Base-by-base conservation (phyloP, 345 rosid species). In the Lepidium sativum region DNA sequence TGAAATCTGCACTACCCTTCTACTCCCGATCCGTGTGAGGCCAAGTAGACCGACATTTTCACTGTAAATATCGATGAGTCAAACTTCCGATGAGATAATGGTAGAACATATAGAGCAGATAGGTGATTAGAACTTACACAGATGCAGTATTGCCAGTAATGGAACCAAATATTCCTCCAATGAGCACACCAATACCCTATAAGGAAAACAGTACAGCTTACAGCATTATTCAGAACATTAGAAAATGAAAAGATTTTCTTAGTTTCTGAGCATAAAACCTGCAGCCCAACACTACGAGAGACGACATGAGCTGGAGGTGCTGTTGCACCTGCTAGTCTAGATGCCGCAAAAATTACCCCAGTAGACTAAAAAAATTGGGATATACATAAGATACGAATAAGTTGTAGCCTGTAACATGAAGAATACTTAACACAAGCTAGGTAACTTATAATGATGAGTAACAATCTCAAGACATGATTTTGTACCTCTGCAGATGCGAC, bases 31-130 rank as follows among this genome's bases (percentile, higher is more conserved):
- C 67, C 68, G 83, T 4, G 97, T 94, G 11, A 88, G 80, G 68
- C 96, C 97, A 32, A 90, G 91, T 32, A 94, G 95, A 74, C 99
- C 97, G 5, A 90, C 92, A 68, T 94, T 94, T 84, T 94, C 99
- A 45, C 99, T 92, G 92, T 76, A 80, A 44, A 32, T 29, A 54
- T 20, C 7, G 60, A 66, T 32, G 47, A 52, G 14, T 51, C 8
- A 65, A 18, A 11, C 29, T 54, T 40, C 10, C 5, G 0, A 27
- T 6, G 33, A 59, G 3, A 47, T 9, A 14, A 9, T 16, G 1
- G 14, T 34, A 34, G 13, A 43, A 42, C 9, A 34, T 21, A 38
- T 11, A 45, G 14, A 54, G 25, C n/a, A n/a, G 50, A 42, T 8
- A 52, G 14, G 54, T 29, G 29, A 18, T 15, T 42, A 48, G 41